Evolutionary conservation across 2,329 filamentous ascomycete species (phyloP).

Genomic region (Exophiala sp.): DNA sequence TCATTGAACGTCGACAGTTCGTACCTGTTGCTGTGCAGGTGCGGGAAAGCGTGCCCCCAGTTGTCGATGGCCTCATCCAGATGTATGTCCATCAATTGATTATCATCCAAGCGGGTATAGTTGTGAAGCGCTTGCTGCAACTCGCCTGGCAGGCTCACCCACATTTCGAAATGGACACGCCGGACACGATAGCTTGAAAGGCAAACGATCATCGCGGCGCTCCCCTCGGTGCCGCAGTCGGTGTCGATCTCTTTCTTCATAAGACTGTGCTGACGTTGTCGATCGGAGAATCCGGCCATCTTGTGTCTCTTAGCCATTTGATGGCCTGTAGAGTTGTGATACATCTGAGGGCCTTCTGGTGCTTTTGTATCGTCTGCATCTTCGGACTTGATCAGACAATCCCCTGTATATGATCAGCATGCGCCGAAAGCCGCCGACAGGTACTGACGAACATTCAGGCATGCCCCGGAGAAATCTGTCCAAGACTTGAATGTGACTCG

Average conservation of each 20-base stretch:
- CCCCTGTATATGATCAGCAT: constrained; percentile 15
- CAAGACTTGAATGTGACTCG: constrained; percentile 62
- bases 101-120: constrained; percentile 38
- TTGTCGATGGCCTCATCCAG: constrained; percentile 37
- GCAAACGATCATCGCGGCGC: background rate
- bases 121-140: constrained; percentile 41
- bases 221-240: background rate
- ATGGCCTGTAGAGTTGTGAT: constrained; percentile 23
- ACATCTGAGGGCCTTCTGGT: constrained; percentile 19
- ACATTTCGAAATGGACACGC: constrained; percentile 45
- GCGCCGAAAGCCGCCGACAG: background rate
- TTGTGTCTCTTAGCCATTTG: constrained; percentile 20
- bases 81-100: constrained; percentile 34
- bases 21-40: constrained; percentile 36
- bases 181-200: constrained; percentile 19
- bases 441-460: constrained; percentile 46
- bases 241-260: constrained; percentile 3
- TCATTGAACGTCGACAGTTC: constrained; percentile 34
- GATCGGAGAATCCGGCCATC: constrained; percentile 1
- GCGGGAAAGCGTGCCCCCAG: constrained; percentile 43
- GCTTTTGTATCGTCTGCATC: constrained; percentile 7
- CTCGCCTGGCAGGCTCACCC: constrained; percentile 39
- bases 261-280: background rate
- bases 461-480: constrained; percentile 54
- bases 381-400: constrained; percentile 13